Conservation (phyloP, 2,329 filamentous ascomycete species). For the Nemania abortiva region DNA sequence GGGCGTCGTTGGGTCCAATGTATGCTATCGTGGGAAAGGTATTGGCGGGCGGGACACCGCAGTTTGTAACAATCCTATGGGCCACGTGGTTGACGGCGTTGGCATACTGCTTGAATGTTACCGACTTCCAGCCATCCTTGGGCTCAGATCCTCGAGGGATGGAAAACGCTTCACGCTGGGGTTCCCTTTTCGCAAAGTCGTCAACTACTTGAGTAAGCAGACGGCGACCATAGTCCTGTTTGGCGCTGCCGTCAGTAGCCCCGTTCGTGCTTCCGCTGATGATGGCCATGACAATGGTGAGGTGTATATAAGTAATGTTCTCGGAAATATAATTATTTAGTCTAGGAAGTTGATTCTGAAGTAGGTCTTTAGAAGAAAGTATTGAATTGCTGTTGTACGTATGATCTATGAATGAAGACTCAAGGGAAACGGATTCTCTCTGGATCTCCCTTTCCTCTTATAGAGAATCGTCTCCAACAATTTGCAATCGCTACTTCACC, state of each 20-base stretch:
- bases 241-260: background rate
- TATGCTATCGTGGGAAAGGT: constrained; percentile 58
- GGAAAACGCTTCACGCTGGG: constrained; percentile 53
- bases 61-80: constrained; percentile 49
- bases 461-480: constrained; percentile 6
- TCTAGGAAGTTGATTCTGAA: background rate
- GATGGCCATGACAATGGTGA: constrained; percentile 6
- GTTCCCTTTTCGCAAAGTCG: constrained; percentile 52
- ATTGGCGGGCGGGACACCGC: constrained; percentile 44
- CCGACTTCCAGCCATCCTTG: constrained; percentile 55
- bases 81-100: constrained; percentile 58
- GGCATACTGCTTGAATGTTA: constrained; percentile 55
- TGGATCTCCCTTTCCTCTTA: constrained; percentile 18
- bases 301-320: background rate
- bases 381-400: background rate
- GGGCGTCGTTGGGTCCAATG: constrained; percentile 56
- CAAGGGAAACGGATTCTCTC: background rate
- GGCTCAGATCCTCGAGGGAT: constrained; percentile 53
- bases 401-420: background rate
- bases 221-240: constrained; percentile 43
- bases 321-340: background rate
- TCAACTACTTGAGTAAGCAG: constrained; percentile 57
- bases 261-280: constrained; percentile 14
- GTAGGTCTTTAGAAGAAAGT: background rate
- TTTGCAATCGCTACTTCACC: background rate